A percentile compares a stretch with the other conserved stretches of the same genome.
Conservation (phyloP, 2,329 filamentous ascomycete species). For the Penicillium sp. region DNA sequence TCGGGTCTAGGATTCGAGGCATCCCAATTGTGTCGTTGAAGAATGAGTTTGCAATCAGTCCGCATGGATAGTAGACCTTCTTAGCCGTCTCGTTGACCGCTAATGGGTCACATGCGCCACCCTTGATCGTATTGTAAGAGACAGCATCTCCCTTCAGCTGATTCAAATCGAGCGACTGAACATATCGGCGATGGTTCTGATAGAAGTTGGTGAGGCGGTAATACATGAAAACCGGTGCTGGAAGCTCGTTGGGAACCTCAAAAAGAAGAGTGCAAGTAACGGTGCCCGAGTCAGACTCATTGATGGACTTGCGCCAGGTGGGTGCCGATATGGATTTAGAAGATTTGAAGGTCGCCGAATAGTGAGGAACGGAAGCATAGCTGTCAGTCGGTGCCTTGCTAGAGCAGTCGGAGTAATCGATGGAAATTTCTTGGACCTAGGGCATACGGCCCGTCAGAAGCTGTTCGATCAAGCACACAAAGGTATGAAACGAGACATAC, state of each 20-base stretch:
- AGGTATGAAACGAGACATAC: slow-evolving; percentile 47
- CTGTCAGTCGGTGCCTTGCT: slow-evolving; percentile 50
- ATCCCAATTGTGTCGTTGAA: slow-evolving; percentile 88
- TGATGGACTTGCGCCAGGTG: slow-evolving; percentile 29
- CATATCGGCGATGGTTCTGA: slow-evolving; percentile 96
- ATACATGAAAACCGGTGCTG: slow-evolving; percentile 83
- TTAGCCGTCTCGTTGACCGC: slow-evolving; percentile 49
- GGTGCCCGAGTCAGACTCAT: slow-evolving; percentile 34
- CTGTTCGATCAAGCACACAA: neutral
- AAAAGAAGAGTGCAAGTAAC: slow-evolving; percentile 71
- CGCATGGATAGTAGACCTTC: slow-evolving; percentile 87
- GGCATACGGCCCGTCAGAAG: neutral
- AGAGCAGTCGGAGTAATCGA: slow-evolving; percentile 84
- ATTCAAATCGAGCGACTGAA: slow-evolving; percentile 78
- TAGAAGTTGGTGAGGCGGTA: slow-evolving; percentile 98
- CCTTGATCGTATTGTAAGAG: slow-evolving; percentile 57
- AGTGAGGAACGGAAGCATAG: slow-evolving; percentile 33
- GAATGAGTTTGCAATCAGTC: slow-evolving; percentile 90
- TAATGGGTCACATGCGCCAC: slow-evolving; percentile 74
- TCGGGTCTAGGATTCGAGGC: slow-evolving; percentile 50
- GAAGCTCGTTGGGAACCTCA: slow-evolving; percentile 72
- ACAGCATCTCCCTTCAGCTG: slow-evolving; percentile 75
- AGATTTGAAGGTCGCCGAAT: slow-evolving; percentile 66
- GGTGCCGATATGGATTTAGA: slow-evolving; percentile 39
- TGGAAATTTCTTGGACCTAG: slow-evolving; percentile 82